Evolutionary conservation across 768 basidiomycete species (phyloP), one percentile per base, ranked within the genome.

Genomic region (Tulasnella sp.): DNA sequence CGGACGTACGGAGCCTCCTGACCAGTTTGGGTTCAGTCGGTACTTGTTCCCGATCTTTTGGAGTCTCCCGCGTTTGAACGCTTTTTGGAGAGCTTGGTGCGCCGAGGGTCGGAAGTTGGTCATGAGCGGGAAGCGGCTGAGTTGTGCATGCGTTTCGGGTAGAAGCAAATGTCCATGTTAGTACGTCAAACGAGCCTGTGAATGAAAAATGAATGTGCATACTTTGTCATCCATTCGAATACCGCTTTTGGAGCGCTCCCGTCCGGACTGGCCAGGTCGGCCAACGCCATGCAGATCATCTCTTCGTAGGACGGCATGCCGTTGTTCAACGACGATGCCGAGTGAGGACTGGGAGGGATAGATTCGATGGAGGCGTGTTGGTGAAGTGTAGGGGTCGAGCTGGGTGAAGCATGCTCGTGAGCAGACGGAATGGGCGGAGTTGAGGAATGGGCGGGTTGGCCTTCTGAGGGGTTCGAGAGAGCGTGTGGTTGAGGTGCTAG

Each of bases 91-190:
- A 7, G 93, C 93, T 79, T 95, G 93, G 76, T 90, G 92, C 3
- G 93, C 93, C 1, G 91, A 93, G 1, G 93, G 91, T 41, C 93
- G 84, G 77, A 95, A 95, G 81, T 94, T 95, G n/a, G 85, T 88
- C 78, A 92, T 90, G 5, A 95, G 78, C 14, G 93, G 93, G 78
- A 92, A 95, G 42, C 86, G 85, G 36, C 86, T 78, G 64, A 11
- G 36, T 16, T 11, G 7, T n/a, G n/a, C n/a, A n/a, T n/a, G n/a
- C n/a, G n/a, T n/a, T n/a, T 8, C n/a, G 72, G 16, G 42, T 37
- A 42, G 52, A 34, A 3, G 19, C n/a, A 8, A 36, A 66, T 47
- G n/a, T 47, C n/a, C n/a, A n/a, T 22, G 9, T 8, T 6, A 8
- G 2, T 3, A 22, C 44, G 5, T 26, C n/a, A n/a, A 4, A 29